A percentile compares a stretch with the other conserved stretches of the same genome.
These are phyloP conservation scores for Brassica incana DNA, from an alignment of 345 rosid genomes.

Conservation along the genomic window DNA sequence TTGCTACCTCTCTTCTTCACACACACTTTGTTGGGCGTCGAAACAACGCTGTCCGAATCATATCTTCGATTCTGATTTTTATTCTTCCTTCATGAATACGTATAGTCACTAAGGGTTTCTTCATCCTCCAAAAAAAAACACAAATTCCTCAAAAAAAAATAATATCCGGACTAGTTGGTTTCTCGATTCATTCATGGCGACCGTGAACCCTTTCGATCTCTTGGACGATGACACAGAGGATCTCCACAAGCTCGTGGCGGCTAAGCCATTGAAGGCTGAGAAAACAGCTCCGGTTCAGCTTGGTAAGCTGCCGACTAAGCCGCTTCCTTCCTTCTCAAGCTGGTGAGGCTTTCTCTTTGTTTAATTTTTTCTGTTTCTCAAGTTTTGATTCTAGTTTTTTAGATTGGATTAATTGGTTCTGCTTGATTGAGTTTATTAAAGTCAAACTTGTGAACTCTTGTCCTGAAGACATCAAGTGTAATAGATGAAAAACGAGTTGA, in stretches of 20 bases:
- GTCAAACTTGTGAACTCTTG: slow-evolving; percentile 9
- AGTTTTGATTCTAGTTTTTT: not conserved
- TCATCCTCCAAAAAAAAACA: not conserved
- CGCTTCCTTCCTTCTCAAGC: slow-evolving; percentile 76
- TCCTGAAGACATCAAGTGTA: not conserved
- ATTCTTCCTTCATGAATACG: slow-evolving; percentile 24
- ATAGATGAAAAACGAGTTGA: not conserved
- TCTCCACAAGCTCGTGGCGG: slow-evolving; percentile 55
- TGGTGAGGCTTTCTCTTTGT: slow-evolving; percentile 46
- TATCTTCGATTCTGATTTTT: slow-evolving; percentile 28
- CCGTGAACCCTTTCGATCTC: slow-evolving; percentile 78
- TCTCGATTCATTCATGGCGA: slow-evolving; percentile 54
- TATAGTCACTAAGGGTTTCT: slow-evolving; percentile 13
- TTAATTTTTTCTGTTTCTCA: not conserved
- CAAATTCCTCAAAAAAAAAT: not conserved
- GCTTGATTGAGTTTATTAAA: not conserved
- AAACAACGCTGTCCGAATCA: slow-evolving; percentile 37
- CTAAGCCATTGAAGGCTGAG: slow-evolving; percentile 45
- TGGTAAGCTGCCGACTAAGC: slow-evolving; percentile 69
- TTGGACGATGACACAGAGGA: slow-evolving; percentile 78
- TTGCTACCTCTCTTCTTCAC: not conserved
- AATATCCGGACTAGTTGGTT: not conserved
- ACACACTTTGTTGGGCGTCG: slow-evolving; percentile 24
- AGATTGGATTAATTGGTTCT: not conserved
- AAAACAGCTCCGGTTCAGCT: slow-evolving; percentile 45